Base-by-base conservation (phyloP, 257 asterid species). In the Lycium ferocissimum region DNA sequence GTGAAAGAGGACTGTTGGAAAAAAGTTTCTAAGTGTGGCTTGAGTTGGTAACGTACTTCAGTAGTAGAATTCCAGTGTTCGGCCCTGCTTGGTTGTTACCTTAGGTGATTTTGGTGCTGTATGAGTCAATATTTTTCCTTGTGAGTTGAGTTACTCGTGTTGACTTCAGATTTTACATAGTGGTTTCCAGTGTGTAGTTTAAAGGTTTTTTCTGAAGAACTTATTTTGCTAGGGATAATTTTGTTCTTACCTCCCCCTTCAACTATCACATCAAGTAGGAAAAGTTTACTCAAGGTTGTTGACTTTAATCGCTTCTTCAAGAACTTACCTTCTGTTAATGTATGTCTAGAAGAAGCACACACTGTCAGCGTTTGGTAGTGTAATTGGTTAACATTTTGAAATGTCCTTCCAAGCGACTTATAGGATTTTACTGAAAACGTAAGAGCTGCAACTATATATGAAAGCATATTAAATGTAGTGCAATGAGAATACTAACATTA, bases 91-190 rank as follows among this genome's bases (percentile, higher is more conserved):
- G 37, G 37, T 72, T 72, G 37, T 72, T 3, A 14, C 57, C 33
- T 72, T 9, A 17, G 80, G 33, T 72, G 79, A 72, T 72, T 43
- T 45, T 69, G 13, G 22, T 69, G 76, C 14, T 7, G 76, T 35
- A 9, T 45, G 3, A 45, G 58, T n/a, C 1, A 7, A 72, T 71
- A 17, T 71, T 40, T n/a, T 57, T 72, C 57, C 17, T 72, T 72
- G 80, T 40, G 37, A 72, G 80, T 70, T 70, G 78, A 38, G 54
- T 70, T 70, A 51, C 54, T 70, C 11, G 22, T 38, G 53, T 38
- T 70, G 54, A 70, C 78, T 38, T 70, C 54, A 70, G 79, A 70
- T 38, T 38, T n/a, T 38, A 38, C 79, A 38, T 17, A 15, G 54
- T 17, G 33, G 54, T 40, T 61, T 8, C 67, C 35, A n/a, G n/a